These are phyloP conservation scores for Candida sp. DNA, from an alignment of 1,139 yeast species.

Conservation along the genomic window DNA sequence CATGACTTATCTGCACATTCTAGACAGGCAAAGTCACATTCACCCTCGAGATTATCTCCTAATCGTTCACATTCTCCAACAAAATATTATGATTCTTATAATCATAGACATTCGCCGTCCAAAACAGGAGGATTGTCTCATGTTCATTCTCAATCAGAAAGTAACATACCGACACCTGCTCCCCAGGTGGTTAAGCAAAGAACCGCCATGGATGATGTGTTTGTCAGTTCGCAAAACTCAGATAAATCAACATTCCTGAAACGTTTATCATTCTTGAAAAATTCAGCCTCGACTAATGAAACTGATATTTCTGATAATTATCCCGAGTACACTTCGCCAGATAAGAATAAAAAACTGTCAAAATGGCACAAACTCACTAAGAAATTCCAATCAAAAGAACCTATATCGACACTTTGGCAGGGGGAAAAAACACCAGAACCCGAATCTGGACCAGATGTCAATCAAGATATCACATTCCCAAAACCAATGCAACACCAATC, in stretches of 20 bases:
- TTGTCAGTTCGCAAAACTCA: conserved; percentile 18
- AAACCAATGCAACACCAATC: not conserved
- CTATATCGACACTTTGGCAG: conserved; percentile 25
- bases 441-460: not conserved
- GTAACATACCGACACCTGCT: conserved; percentile 1
- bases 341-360: conserved; percentile 18
- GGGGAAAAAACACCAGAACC: conserved; percentile 1
- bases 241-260: conserved; percentile 13
- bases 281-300: conserved; percentile 6
- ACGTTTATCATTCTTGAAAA: conserved; percentile 10
- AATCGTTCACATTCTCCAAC: conserved; percentile 7
- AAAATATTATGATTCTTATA: not conserved
- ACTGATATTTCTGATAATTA: conserved; percentile 3
- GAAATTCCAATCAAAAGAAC: conserved; percentile 35
- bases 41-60: conserved; percentile 12
- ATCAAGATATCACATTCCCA: not conserved
- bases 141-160: not conserved
- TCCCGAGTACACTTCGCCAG: not conserved
- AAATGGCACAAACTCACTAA: conserved; percentile 30
- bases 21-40: not conserved
- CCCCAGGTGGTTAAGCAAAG: conserved; percentile 12
- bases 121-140: not conserved
- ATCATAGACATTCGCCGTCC: conserved; percentile 2
- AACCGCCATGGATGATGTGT: conserved; percentile 23
- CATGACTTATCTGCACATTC: too few relatives aligned